Conservation (phyloP, 2,329 filamentous ascomycete species). For the Cladophialophora immunda region DNA sequence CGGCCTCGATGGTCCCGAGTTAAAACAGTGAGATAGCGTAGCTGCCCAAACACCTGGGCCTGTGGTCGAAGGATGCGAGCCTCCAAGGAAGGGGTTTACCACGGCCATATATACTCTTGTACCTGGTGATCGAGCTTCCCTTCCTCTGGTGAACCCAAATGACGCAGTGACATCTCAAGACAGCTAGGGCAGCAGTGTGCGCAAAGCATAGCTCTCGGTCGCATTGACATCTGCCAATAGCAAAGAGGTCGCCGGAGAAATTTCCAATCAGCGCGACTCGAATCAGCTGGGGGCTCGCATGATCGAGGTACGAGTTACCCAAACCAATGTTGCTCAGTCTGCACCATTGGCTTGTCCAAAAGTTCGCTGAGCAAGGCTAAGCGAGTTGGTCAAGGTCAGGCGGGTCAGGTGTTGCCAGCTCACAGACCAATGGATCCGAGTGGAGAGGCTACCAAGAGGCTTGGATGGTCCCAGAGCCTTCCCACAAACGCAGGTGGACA, state of each 20-base stretch:
- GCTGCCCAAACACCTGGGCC: not conserved
- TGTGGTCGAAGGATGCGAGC: not conserved
- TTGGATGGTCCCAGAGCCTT: slow-evolving; percentile 13
- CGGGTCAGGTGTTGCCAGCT: slow-evolving; percentile 24
- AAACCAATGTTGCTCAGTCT: slow-evolving; percentile 22
- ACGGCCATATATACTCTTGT: slow-evolving; percentile 23
- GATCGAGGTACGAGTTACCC: slow-evolving; percentile 16
- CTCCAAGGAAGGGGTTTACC: not conserved
- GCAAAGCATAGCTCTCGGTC: not conserved
- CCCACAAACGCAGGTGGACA: slow-evolving; percentile 7
- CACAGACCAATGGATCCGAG: slow-evolving; percentile 4
- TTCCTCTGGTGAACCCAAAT: slow-evolving; percentile 23
- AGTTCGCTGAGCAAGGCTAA: slow-evolving; percentile 4
- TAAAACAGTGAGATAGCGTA: not conserved
- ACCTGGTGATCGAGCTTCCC: slow-evolving; percentile 7
- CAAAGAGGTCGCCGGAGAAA: slow-evolving; percentile 7
- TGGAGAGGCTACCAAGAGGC: not conserved
- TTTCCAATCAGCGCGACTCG: slow-evolving; percentile 19
- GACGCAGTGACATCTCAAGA: slow-evolving; percentile 22
- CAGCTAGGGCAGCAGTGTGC: slow-evolving; percentile 19
- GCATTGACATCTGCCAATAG: not conserved
- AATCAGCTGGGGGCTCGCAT: slow-evolving; percentile 9
- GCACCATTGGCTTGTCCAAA: slow-evolving; percentile 12
- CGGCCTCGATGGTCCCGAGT: not conserved
- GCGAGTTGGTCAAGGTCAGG: slow-evolving; percentile 12